These are phyloP conservation scores for Margaritispora aquatica DNA, from an alignment of 495 filamentous ascomycete genomes.

Conservation along the genomic window DNA sequence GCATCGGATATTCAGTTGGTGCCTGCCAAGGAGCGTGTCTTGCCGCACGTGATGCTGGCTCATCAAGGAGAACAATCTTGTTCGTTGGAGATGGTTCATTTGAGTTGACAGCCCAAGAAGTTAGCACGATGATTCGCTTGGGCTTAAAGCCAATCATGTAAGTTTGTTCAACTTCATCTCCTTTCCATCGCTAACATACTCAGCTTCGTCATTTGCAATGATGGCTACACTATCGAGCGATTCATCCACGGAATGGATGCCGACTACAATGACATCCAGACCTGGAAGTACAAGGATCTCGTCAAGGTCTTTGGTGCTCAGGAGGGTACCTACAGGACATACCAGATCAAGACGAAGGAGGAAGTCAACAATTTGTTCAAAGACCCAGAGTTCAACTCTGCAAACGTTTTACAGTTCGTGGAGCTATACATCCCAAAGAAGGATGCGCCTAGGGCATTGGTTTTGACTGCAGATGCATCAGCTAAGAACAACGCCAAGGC, in stretches of 20 bases:
- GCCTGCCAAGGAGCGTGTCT: conserved; percentile 71
- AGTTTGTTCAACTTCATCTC: conserved; percentile 32
- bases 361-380: conserved; percentile 63
- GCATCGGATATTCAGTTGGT: conserved; percentile 77
- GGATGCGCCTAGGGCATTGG: conserved; percentile 69
- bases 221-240: conserved; percentile 72
- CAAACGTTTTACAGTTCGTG: conserved; percentile 56
- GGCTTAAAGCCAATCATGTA: conserved; percentile 68
- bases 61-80: conserved; percentile 61
- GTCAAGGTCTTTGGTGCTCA: conserved; percentile 57
- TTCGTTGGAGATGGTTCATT: conserved; percentile 86
- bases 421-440: conserved; percentile 82
- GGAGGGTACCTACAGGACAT: conserved; percentile 51
- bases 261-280: conserved; percentile 71
- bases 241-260: conserved; percentile 72
- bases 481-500: conserved; percentile 45
- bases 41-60: conserved; percentile 55
- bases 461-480: conserved; percentile 64
- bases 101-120: conserved; percentile 78
- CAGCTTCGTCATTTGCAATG: conserved; percentile 64
- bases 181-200: neutral
- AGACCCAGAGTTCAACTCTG: conserved; percentile 55
- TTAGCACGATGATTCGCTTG: conserved; percentile 80
- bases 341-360: conserved; percentile 63
- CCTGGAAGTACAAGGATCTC: conserved; percentile 67